Conservation (phyloP, 108 stramenopile genomes). For the Hondaea fermentalgiana region DNA sequence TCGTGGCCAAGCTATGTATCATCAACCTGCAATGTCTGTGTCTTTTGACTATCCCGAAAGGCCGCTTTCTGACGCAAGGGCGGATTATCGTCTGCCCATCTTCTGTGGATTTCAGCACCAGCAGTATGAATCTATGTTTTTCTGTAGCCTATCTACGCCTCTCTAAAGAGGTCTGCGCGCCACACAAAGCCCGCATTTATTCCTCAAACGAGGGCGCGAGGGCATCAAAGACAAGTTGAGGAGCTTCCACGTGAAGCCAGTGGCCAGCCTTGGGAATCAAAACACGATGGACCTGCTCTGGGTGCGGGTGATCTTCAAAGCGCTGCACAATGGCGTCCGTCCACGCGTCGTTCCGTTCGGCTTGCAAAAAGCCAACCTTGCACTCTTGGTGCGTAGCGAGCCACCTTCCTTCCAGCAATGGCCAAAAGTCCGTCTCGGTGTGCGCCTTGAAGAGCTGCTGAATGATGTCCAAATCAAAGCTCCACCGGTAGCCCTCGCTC, state of each 20-base stretch:
- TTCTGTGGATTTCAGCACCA: too few relatives aligned
- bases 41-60: too few relatives aligned
- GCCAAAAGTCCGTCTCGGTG: slow-evolving; percentile 15
- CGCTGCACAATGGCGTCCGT: neutral
- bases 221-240: neutral
- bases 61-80: too few relatives aligned
- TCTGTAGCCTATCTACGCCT: too few relatives aligned
- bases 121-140: too few relatives aligned
- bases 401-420: neutral
- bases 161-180: too few relatives aligned
- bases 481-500: neutral
- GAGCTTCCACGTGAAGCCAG: slow-evolving; percentile 2
- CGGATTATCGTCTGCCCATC: too few relatives aligned
- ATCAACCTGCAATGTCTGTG: too few relatives aligned
- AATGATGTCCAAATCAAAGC: neutral
- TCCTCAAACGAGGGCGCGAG: neutral
- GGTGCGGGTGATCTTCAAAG: neutral
- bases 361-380: neutral
- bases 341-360: neutral
- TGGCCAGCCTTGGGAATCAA: neutral
- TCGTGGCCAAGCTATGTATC: too few relatives aligned
- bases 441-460: slow-evolving; percentile 7
- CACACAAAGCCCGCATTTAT: neutral
- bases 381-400: neutral
- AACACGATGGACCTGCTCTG: neutral